phyloP scores from a whole-genome alignment of 2,329 filamentous ascomycete species.

The Ilyonectria robusta region DNA sequence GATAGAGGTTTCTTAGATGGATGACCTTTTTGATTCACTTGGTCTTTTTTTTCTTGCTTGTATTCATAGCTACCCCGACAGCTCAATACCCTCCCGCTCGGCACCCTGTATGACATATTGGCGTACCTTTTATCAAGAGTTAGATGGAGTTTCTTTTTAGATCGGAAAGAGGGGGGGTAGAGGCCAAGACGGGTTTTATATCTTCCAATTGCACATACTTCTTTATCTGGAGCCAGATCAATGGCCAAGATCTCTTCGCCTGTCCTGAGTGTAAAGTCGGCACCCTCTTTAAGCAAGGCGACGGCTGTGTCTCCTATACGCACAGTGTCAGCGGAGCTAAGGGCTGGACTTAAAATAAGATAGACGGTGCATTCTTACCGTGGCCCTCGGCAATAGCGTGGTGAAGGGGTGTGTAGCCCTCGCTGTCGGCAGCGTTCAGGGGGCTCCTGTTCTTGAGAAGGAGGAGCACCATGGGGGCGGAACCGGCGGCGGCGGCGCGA shows the following conservation, averaged over 20 bases:
- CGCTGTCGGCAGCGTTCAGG: slow-evolving; percentile 84
- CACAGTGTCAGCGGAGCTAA: not conserved
- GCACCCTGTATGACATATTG: slow-evolving; percentile 83
- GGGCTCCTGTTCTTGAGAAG: slow-evolving; percentile 85
- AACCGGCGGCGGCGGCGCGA: slow-evolving; percentile 90
- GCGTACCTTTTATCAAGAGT: slow-evolving; percentile 68
- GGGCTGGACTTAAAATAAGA: not conserved
- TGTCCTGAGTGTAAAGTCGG: slow-evolving; percentile 85
- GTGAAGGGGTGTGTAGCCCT: slow-evolving; percentile 91
- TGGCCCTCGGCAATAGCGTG: slow-evolving; percentile 86
- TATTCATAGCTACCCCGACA: slow-evolving; percentile 53
- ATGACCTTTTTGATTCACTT: slow-evolving; percentile 25
- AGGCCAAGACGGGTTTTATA: slow-evolving; percentile 11
- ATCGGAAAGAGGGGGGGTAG: slow-evolving; percentile 16
- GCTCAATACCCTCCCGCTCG: slow-evolving; percentile 86
- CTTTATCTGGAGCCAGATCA: slow-evolving; percentile 87
- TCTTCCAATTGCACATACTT: slow-evolving; percentile 66
- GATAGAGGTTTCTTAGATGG: slow-evolving; percentile 22
- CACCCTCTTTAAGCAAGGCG: slow-evolving; percentile 85
- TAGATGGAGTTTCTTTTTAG: slow-evolving; percentile 39
- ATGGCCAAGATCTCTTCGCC: slow-evolving; percentile 79
- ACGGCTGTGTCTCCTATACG: slow-evolving; percentile 82
- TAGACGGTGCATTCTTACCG: slow-evolving; percentile 58
- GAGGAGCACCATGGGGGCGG: slow-evolving; percentile 86
- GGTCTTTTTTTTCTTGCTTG: slow-evolving; percentile 36